These are phyloP conservation scores for Cyclotella kingstonii DNA, from an alignment of 108 stramenopile genomes.

Conservation along the genomic window DNA sequence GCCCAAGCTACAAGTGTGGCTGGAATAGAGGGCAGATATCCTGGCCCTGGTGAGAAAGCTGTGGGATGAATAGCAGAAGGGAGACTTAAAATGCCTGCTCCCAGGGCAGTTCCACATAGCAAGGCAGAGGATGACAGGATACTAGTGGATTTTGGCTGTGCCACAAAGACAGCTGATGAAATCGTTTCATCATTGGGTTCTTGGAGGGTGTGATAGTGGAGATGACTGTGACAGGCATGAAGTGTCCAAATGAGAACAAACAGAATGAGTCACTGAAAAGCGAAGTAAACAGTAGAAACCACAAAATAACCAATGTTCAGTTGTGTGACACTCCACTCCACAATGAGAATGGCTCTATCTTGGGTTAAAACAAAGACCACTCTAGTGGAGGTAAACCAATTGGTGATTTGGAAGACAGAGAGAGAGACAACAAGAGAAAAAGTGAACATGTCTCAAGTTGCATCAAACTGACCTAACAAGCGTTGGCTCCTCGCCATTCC, in stretches of 20 bases:
- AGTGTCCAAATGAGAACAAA: too few relatives aligned
- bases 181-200: conserved; percentile 9
- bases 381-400: too few relatives aligned
- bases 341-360: too few relatives aligned
- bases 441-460: background rate
- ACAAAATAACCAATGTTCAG: too few relatives aligned
- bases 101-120: conserved; percentile 66
- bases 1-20: conserved; percentile 69
- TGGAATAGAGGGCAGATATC: conserved; percentile 67
- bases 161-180: conserved; percentile 20
- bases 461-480: background rate
- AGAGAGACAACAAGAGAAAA: background rate
- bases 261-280: too few relatives aligned
- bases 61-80: conserved; percentile 62
- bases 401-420: too few relatives aligned
- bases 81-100: conserved; percentile 74
- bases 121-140: conserved; percentile 26
- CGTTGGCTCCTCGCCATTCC: conserved; percentile 17
- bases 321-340: too few relatives aligned
- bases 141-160: conserved; percentile 27
- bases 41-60: conserved; percentile 24
- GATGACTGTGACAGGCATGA: too few relatives aligned
- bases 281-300: too few relatives aligned
- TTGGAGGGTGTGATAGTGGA: conserved; percentile 17
- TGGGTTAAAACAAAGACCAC: too few relatives aligned